These are phyloP conservation scores for Trametes sanguinea DNA, from an alignment of 768 basidiomycete genomes.

Conservation along the genomic window DNA sequence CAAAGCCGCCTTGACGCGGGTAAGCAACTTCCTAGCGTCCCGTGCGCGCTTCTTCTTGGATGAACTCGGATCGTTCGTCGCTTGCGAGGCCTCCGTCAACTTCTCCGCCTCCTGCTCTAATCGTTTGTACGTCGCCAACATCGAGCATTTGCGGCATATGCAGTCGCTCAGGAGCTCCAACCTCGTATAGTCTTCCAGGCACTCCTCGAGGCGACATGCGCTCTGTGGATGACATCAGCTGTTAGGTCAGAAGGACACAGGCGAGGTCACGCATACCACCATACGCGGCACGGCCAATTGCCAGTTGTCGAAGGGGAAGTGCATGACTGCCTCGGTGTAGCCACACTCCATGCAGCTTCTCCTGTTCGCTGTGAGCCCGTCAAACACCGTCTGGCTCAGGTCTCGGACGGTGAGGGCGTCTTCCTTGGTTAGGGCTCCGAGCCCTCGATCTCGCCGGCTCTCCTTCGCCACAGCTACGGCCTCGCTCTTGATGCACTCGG, in stretches of 20 bases:
- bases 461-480: slow-evolving; percentile 72
- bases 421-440: slow-evolving; percentile 53
- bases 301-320: slow-evolving; percentile 85
- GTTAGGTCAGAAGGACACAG: not conserved
- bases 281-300: slow-evolving; percentile 72
- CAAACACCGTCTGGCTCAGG: slow-evolving; percentile 74
- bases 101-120: slow-evolving; percentile 63
- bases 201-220: slow-evolving; percentile 74
- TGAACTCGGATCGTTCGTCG: slow-evolving; percentile 48
- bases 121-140: slow-evolving; percentile 71
- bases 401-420: slow-evolving; percentile 33
- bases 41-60: slow-evolving; percentile 78
- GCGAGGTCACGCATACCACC: slow-evolving; percentile 46
- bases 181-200: slow-evolving; percentile 85
- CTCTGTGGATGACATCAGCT: slow-evolving; percentile 41
- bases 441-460: slow-evolving; percentile 66
- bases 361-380: slow-evolving; percentile 88
- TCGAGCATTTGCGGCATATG: slow-evolving; percentile 88
- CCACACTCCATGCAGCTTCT: slow-evolving; percentile 88
- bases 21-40: slow-evolving; percentile 68
- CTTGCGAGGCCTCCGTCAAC: slow-evolving; percentile 40
- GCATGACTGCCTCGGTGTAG: slow-evolving; percentile 93
- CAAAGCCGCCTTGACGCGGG: slow-evolving; percentile 60
- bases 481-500: slow-evolving; percentile 89
- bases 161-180: slow-evolving; percentile 90